These are phyloP conservation scores for Apophysomyces trapeziformis DNA, from an alignment of 371 early-diverging fungal genomes.

Conservation along the genomic window DNA sequence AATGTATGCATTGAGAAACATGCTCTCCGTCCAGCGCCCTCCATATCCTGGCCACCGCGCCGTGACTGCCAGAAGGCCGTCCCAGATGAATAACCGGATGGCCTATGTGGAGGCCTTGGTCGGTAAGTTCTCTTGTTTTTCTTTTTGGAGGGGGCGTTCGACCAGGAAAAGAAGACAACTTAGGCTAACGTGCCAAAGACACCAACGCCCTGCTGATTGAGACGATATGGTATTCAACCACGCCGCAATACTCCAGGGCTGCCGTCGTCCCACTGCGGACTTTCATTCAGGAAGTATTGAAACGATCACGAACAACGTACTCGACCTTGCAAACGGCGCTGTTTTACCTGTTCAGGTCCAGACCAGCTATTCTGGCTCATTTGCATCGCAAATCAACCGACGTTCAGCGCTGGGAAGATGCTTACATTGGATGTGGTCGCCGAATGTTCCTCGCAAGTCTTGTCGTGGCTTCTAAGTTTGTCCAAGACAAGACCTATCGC, in stretches of 20 bases:
- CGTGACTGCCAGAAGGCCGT: slow-evolving; percentile 9
- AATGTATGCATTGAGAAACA: slow-evolving; percentile 38
- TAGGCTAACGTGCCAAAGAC: slow-evolving; percentile 35
- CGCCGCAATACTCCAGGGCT: slow-evolving; percentile 38
- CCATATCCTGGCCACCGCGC: slow-evolving; percentile 8
- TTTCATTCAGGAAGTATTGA: slow-evolving; percentile 80
- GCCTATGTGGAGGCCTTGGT: slow-evolving; percentile 59
- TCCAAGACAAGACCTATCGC: slow-evolving; percentile 78
- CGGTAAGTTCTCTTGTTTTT: slow-evolving; percentile 35
- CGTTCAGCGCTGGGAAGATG: slow-evolving; percentile 29
- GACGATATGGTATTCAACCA: slow-evolving; percentile 54
- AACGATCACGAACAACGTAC: slow-evolving; percentile 79
- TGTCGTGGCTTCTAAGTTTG: slow-evolving; percentile 80
- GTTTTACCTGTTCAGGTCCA: slow-evolving; percentile 68
- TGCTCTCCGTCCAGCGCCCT: slow-evolving; percentile 20
- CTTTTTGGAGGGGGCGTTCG: not conserved
- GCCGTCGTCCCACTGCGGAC: slow-evolving; percentile 66
- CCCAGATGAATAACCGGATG: slow-evolving; percentile 27
- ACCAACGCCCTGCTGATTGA: slow-evolving; percentile 65
- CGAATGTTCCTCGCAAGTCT: slow-evolving; percentile 83
- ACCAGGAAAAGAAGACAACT: not conserved
- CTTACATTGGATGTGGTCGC: slow-evolving; percentile 65
- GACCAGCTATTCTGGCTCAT: slow-evolving; percentile 35
- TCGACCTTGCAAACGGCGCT: slow-evolving; percentile 79
- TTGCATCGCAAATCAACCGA: slow-evolving; percentile 12